Conservation (phyloP, 768 basidiomycete species). For the Sutorius australiensis region DNA sequence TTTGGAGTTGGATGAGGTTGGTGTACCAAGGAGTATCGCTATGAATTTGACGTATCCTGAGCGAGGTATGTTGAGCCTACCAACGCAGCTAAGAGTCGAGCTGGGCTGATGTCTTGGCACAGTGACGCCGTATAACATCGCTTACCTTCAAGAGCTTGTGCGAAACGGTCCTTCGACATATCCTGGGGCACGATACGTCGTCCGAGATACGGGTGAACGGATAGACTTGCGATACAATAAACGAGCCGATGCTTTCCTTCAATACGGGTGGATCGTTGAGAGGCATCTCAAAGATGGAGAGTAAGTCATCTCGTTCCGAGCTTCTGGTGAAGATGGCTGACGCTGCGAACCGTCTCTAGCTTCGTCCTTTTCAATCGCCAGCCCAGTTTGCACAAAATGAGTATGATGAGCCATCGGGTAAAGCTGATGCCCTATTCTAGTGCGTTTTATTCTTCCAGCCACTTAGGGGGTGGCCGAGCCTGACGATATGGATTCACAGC, state of each 20-base stretch:
- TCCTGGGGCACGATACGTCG: slow-evolving; percentile 94
- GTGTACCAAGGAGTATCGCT: slow-evolving; percentile 91
- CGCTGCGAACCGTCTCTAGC: slow-evolving; percentile 5
- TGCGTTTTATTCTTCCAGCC: slow-evolving; percentile 39
- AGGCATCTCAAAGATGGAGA: slow-evolving; percentile 97
- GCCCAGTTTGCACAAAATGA: slow-evolving; percentile 98
- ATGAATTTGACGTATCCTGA: slow-evolving; percentile 99
- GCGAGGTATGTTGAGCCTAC: slow-evolving; percentile 55
- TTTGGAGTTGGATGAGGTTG: slow-evolving; percentile 92
- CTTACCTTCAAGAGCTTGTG: slow-evolving; percentile 90
- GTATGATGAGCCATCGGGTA: slow-evolving; percentile 99
- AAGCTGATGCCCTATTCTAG: slow-evolving; percentile 98
- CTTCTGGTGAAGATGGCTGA: background rate
- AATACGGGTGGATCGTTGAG: slow-evolving; percentile 99
- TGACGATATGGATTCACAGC: slow-evolving; percentile 45
- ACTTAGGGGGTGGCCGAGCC: slow-evolving; percentile 1
- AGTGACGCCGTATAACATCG: slow-evolving; percentile 98
- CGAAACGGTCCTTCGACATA: slow-evolving; percentile 92
- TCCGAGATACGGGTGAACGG: slow-evolving; percentile 95
- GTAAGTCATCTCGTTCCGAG: slow-evolving; percentile 48
- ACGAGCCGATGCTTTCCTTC: slow-evolving; percentile 89
- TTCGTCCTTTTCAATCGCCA: slow-evolving; percentile 88
- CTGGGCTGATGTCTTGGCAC: slow-evolving; percentile 10
- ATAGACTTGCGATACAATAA: slow-evolving; percentile 97
- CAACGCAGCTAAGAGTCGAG: background rate